A percentile compares a stretch with the other conserved stretches of the same genome.
Conservation (phyloP, 768 basidiomycete species). For the Leccinum uliginosum region DNA sequence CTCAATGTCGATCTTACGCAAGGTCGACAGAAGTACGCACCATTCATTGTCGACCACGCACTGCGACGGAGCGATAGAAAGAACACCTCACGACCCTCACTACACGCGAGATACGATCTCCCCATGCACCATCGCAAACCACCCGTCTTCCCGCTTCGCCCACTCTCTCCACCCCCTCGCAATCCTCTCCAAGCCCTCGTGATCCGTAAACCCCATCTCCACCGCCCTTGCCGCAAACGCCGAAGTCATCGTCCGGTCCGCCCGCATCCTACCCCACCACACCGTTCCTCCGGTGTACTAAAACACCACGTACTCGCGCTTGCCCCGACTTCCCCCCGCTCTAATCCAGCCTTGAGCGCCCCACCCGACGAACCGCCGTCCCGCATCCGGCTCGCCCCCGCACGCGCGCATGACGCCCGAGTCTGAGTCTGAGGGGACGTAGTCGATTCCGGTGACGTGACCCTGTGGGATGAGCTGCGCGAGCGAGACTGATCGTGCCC, state of each 20-base stretch:
- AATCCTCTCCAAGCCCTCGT: constrained; percentile 22
- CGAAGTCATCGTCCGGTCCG: constrained; percentile 34
- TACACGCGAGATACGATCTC: constrained; percentile 30
- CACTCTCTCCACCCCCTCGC: constrained; percentile 27
- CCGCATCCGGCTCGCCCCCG: constrained; percentile 38
- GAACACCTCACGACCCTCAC: constrained; percentile 15
- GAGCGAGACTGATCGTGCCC: constrained; percentile 42
- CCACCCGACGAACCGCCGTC: constrained; percentile 35
- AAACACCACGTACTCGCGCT: constrained; percentile 35
- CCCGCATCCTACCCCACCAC: constrained; percentile 39
- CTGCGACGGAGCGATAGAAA: too few relatives aligned
- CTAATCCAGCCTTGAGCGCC: constrained; percentile 36
- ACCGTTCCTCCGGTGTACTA: constrained; percentile 33
- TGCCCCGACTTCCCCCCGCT: constrained; percentile 22
- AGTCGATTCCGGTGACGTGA: constrained; percentile 41
- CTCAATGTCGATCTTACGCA: too few relatives aligned
- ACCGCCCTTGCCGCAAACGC: constrained; percentile 31
- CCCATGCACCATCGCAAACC: constrained; percentile 31
- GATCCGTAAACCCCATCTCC: constrained; percentile 20
- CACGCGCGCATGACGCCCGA: constrained; percentile 26
- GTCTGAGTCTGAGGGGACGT: constrained; percentile 13
- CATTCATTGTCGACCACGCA: too few relatives aligned
- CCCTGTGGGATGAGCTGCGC: constrained; percentile 39
- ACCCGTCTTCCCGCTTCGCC: constrained; percentile 31
- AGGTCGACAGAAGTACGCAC: too few relatives aligned